Evolutionary conservation across 371 early-diverging fungal genomes (phyloP), one percentile per base, ranked within the genome.

Genomic region (Sporodiniella umbellata): DNA sequence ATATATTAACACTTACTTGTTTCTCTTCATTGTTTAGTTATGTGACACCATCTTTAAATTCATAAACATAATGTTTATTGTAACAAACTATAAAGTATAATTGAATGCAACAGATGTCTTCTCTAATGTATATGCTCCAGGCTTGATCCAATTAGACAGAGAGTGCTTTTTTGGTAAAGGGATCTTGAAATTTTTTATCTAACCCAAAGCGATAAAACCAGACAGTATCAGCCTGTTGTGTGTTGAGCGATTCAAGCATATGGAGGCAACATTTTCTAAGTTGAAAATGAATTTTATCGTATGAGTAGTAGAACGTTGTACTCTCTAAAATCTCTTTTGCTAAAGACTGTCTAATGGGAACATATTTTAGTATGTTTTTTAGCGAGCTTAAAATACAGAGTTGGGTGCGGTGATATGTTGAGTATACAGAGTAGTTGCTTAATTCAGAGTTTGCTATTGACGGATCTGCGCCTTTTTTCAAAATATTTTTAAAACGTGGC

Each of bases 401-500:
- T 18, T 72, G 68, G 1, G 75, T 48, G 7, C 60, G 58, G 53
- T 72, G 68, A 6, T 62, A 54, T 4, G 64, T 46, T 0, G 78
- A 74, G 45, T 54, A 74, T 8, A 49, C 33, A 8, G 76, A 76
- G 33, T 74, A 72, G 18, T 45, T 56, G 1, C 52, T 44, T 1
- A 45, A 31, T 2, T 39, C 37, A 19, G 37, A 39, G 25, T 56
- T 53, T 3, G 53, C 35, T 10, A 22, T 14, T 39, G 62, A 46
- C 21, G 42, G 26, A 28, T 14, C 23, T 4, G 35, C 21, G 8
- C 51, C 57, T 26, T 52, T 53, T 44, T 51, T 54, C 15, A 77
- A 33, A n/a, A 74, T 37, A 15, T 15, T 21, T 43, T 64, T 51
- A 40, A 78, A 66, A 33, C 54, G 42, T 30, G 81, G 81, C 74